Conservation (phyloP, 129 eudicot genomes). For the Lonicera japonica region DNA sequence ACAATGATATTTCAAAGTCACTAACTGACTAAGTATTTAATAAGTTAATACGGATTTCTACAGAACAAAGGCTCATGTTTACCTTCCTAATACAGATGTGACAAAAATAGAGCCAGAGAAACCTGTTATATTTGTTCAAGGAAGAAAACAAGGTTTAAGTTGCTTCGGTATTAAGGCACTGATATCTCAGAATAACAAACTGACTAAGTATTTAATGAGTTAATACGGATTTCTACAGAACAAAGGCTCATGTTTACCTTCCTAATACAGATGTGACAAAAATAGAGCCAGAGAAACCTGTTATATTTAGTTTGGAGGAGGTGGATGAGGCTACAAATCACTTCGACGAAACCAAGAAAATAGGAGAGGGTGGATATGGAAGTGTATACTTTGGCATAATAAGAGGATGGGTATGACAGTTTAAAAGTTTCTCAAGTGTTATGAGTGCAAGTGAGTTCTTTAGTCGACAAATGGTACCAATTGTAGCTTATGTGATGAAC, state of each 20-base stretch:
- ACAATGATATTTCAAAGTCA: no score
- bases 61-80: background rate
- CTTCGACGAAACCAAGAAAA: constrained; percentile 31
- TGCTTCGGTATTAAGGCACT: no score
- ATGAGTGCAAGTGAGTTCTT: background rate
- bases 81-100: constrained; percentile 19
- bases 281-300: constrained; percentile 34
- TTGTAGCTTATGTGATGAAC: constrained; percentile 11
- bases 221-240: no score
- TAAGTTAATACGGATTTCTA: no score
- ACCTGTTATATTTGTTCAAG: constrained; percentile 22
- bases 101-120: constrained; percentile 32
- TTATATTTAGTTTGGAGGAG: constrained; percentile 30
- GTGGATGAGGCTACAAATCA: constrained; percentile 29
- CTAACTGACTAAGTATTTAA: no score
- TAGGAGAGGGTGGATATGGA: constrained; percentile 41
- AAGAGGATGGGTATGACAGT: constrained; percentile 29
- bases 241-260: background rate
- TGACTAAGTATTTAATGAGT: no score
- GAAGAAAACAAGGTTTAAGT: no score
- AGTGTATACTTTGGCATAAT: constrained; percentile 41
- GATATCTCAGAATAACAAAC: no score
- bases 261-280: constrained; percentile 26
- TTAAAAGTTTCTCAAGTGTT: no score
- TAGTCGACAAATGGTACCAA: background rate